phyloP scores from a whole-genome alignment of 2,329 filamentous ascomycete genomes.

The Albifimbria verrucaria region DNA sequence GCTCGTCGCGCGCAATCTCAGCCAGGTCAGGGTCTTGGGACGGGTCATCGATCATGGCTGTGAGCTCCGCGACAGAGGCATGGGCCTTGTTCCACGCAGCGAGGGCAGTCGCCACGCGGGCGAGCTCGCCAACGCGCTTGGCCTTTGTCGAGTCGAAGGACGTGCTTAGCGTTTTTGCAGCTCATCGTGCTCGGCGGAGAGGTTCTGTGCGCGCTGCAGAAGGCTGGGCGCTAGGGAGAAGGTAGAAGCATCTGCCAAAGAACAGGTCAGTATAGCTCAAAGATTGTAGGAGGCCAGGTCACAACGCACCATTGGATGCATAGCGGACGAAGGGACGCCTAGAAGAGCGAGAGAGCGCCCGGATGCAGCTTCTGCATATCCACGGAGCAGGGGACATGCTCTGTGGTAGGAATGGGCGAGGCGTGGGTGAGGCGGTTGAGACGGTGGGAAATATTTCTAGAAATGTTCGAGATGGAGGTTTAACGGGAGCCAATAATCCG shows the following conservation, averaged over 20 bases:
- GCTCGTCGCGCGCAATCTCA: constrained; percentile 76
- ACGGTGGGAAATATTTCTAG: not conserved
- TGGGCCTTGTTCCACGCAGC: constrained; percentile 55
- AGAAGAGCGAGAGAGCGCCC: constrained; percentile 21
- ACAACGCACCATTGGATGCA: constrained; percentile 25
- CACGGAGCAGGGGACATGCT: constrained; percentile 31
- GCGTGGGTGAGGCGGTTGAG: not conserved
- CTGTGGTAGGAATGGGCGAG: not conserved
- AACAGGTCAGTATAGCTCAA: constrained; percentile 4
- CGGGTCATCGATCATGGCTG: constrained; percentile 39
- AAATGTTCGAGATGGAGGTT: not conserved
- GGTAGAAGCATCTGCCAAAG: constrained; percentile 11
- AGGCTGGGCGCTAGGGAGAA: constrained; percentile 49
- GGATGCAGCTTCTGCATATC: constrained; percentile 33
- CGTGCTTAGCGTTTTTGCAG: constrained; percentile 49
- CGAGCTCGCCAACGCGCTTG: constrained; percentile 60
- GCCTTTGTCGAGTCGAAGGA: constrained; percentile 56
- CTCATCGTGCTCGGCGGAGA: constrained; percentile 55
- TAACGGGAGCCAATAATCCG: no score
- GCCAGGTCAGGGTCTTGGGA: constrained; percentile 67
- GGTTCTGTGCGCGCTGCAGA: constrained; percentile 55
- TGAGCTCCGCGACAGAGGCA: constrained; percentile 52
- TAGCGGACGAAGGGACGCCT: constrained; percentile 26
- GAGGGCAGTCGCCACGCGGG: constrained; percentile 54
- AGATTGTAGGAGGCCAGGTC: not conserved